Base-by-base conservation (phyloP, 176 grass and related monocot species). In the Eragrostis curvula region DNA sequence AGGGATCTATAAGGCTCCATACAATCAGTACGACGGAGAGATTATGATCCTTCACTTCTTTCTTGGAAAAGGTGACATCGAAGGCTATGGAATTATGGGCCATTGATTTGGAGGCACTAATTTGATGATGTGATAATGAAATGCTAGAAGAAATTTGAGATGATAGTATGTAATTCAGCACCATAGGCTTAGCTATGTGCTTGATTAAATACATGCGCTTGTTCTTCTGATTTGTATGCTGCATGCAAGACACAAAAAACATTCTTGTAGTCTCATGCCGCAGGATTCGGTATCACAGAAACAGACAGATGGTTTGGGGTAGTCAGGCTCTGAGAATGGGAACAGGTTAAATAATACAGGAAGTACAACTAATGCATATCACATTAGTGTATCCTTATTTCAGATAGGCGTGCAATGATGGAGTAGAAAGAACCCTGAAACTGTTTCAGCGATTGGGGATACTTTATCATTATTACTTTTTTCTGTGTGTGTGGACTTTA, bases 391-490 rank as follows among this genome's bases (percentile, higher is more conserved):
- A 29, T 64, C 43, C 57, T 46, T 64, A 28, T 7, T 48, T n/a
- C n/a, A n/a, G n/a, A n/a, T n/a, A n/a, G n/a, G n/a, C n/a, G n/a
- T n/a, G n/a, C n/a, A n/a, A n/a, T n/a, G n/a, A n/a, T n/a, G n/a
- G n/a, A n/a, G n/a, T n/a, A n/a, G n/a, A n/a, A n/a, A n/a, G n/a
- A n/a, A n/a, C n/a, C n/a, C n/a, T n/a, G n/a, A n/a, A n/a, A n/a
- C n/a, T n/a, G n/a, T n/a, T n/a, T n/a, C n/a, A n/a, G n/a, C n/a
- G n/a, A n/a, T n/a, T n/a, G n/a, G n/a, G n/a, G n/a, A n/a, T n/a
- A 21, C 30, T 88, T 85, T 78, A 18, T 59, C 30, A 47, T 60
- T 28, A 68, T 63, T 39, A 62, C n/a, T 70, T 36, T 10, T 36
- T 36, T 36, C n/a, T n/a, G n/a, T n/a, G n/a, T 36, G 32, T 36